Conservation (phyloP, 805 yeast genomes). For the Barnettozyma salicaria region DNA sequence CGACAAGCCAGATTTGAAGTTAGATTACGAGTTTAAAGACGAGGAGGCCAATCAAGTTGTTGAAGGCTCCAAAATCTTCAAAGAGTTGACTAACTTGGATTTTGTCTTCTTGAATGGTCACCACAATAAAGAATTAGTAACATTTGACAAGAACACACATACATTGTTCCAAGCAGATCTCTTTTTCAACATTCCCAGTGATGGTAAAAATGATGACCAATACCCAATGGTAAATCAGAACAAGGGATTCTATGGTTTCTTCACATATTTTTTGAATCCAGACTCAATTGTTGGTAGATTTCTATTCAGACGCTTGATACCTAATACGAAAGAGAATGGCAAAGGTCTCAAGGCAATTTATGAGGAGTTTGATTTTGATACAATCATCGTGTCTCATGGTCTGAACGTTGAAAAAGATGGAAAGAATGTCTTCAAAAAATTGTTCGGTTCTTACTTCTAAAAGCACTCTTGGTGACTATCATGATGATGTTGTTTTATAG, state of each 20-base stretch:
- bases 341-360: constrained; percentile 18
- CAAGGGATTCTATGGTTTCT: constrained; percentile 35
- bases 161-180: constrained; percentile 56
- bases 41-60: constrained; percentile 33
- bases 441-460: constrained; percentile 16
- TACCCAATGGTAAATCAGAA: constrained; percentile 37
- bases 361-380: constrained; percentile 40
- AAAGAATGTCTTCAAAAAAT: constrained; percentile 22
- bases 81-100: constrained; percentile 43
- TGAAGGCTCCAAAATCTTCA: constrained; percentile 29
- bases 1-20: constrained; percentile 30
- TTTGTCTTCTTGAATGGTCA: constrained; percentile 54
- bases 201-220: constrained; percentile 47
- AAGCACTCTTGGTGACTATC: neutral
- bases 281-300: constrained; percentile 33
- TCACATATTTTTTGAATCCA: constrained; percentile 38
- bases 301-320: constrained; percentile 26
- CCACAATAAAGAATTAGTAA: constrained; percentile 50
- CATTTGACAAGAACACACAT: constrained; percentile 42
- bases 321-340: constrained; percentile 10
- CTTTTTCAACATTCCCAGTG: constrained; percentile 49
- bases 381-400: constrained; percentile 56
- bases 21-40: constrained; percentile 36
- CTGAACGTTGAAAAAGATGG: constrained; percentile 42
- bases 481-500: no score